Percentiles rank a stretch among this genome's conserved stretches.
Conservation (phyloP, 1,284 basidiomycete species). For the Cryptococcus depauperatus region DNA sequence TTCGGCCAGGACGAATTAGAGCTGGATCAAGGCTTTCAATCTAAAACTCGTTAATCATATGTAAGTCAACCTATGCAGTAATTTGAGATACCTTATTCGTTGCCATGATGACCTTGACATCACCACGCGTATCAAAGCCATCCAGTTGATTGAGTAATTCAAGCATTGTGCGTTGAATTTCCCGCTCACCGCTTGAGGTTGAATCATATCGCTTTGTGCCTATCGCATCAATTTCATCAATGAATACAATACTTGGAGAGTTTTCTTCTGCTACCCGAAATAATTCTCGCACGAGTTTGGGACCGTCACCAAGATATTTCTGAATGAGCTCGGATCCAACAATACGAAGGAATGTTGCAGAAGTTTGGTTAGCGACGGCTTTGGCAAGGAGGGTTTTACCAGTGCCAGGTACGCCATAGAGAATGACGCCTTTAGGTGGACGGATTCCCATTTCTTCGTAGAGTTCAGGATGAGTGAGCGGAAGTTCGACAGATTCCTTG, state of each 20-base stretch:
- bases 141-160: slow-evolving; percentile 97
- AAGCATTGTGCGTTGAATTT: slow-evolving; percentile 98
- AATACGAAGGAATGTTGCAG: slow-evolving; percentile 94
- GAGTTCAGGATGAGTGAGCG: slow-evolving; percentile 93
- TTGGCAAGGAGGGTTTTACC: slow-evolving; percentile 98
- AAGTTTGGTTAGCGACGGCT: slow-evolving; percentile 98
- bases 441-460: slow-evolving; percentile 99
- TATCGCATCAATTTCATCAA: slow-evolving; percentile 98
- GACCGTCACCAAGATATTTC: slow-evolving; percentile 99
- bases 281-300: slow-evolving; percentile 92
- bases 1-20: slow-evolving; percentile 93
- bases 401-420: slow-evolving; percentile 97
- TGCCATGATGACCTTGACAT: slow-evolving; percentile 77
- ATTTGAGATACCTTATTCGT: slow-evolving; percentile 40
- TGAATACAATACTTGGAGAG: slow-evolving; percentile 97
- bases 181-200: slow-evolving; percentile 93
- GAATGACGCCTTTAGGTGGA: slow-evolving; percentile 97
- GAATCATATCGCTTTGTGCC: slow-evolving; percentile 97
- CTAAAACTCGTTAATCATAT: slow-evolving; percentile 54
- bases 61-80: background rate
- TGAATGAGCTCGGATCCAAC: slow-evolving; percentile 98
- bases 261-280: slow-evolving; percentile 97
- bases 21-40: slow-evolving; percentile 95
- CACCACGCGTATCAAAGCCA: slow-evolving; percentile 96
- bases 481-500: slow-evolving; percentile 98